Conservation (phyloP, 2,329 filamentous ascomycete genomes). For the Fusarium liriodendri region DNA sequence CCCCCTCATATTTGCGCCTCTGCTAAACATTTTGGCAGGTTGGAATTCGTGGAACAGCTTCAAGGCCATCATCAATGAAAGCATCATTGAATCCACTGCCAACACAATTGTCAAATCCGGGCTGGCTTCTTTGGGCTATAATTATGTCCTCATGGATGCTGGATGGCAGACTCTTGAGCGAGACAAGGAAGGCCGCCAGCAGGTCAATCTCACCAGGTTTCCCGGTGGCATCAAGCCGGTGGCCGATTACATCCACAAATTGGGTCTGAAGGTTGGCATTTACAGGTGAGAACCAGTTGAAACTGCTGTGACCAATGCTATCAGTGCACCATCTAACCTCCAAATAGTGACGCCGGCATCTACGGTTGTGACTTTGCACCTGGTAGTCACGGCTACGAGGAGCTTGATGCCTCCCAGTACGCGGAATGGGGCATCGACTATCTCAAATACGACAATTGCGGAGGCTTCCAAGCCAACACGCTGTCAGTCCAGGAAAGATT, state of each 20-base stretch:
- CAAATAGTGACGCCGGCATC: neutral
- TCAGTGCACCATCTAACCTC: neutral
- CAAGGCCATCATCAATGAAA: neutral
- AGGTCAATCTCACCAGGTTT: neutral
- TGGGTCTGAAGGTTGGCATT: neutral
- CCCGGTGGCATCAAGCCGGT: neutral
- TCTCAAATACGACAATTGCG: constrained; percentile 3
- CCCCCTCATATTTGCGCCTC: neutral
- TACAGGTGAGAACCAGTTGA: neutral
- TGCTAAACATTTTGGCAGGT: neutral
- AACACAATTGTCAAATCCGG: neutral
- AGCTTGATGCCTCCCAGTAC: neutral
- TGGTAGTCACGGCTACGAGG: neutral
- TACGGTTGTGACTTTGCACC: neutral
- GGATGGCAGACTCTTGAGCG: neutral
- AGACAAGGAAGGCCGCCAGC: neutral
- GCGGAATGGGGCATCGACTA: neutral
- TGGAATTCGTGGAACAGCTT: constrained; percentile 6
- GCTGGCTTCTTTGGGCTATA: neutral
- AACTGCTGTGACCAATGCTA: neutral
- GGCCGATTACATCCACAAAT: neutral
- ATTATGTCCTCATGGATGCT: neutral
- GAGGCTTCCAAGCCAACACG: constrained; percentile 3
- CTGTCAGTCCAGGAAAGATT: neutral
- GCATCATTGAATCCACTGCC: neutral